phyloP scores from a whole-genome alignment of 2,329 filamentous ascomycete species.

The Orbilia ellipsospora region DNA sequence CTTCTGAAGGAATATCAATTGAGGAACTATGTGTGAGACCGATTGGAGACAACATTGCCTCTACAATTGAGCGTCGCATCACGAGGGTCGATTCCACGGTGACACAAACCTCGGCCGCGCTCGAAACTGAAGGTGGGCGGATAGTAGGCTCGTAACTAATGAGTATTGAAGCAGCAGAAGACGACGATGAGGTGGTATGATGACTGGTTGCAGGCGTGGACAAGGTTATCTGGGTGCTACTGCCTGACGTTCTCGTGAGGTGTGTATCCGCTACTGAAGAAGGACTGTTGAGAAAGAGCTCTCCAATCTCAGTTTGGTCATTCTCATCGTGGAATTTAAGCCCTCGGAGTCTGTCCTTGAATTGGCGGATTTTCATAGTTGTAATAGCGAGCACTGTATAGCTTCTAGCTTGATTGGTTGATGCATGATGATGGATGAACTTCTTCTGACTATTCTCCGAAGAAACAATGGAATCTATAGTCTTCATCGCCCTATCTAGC shows the following conservation, averaged over 20 bases:
- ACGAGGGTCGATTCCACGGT: not conserved
- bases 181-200: not conserved
- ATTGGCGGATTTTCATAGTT: slow-evolving; percentile 37
- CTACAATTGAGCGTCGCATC: not conserved
- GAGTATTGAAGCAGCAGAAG: not conserved
- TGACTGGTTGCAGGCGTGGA: too few relatives aligned
- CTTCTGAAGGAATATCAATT: not conserved
- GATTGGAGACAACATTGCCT: slow-evolving; percentile 4
- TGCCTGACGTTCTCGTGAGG: too few relatives aligned
- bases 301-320: not conserved
- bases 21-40: not conserved
- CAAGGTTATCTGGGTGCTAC: too few relatives aligned
- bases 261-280: not conserved
- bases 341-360: slow-evolving; percentile 29
- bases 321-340: slow-evolving; percentile 2
- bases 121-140: not conserved
- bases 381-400: slow-evolving; percentile 16
- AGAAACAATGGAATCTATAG: slow-evolving; percentile 7
- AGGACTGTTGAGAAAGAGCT: not conserved
- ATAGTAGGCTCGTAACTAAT: too few relatives aligned
- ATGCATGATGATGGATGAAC: not conserved
- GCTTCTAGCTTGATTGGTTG: not conserved
- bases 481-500: slow-evolving; percentile 4
- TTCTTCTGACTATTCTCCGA: slow-evolving; percentile 1
- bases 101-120: not conserved